Base-by-base conservation (phyloP, 2,329 filamentous ascomycete genomes). In the Colletotrichum sp. region DNA sequence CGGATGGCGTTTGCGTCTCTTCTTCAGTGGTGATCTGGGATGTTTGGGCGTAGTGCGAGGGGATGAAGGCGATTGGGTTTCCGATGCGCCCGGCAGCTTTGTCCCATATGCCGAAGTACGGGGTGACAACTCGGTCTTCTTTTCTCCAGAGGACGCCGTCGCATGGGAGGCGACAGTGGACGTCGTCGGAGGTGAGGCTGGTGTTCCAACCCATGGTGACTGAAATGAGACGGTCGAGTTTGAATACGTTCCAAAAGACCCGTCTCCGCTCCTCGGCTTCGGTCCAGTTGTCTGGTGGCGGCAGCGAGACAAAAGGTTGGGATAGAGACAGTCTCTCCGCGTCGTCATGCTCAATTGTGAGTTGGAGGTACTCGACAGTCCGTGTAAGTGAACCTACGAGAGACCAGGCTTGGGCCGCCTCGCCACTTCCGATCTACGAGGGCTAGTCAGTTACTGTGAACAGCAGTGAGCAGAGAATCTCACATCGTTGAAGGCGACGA, bases 71-170 rank as follows among this genome's bases (percentile, higher is more conserved):
- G 8, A 85, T 81, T 0, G 80, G 80, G 9, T 83, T 84, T 1
- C 83, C 84, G 8, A 85, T 82, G 3, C 79, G 79, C 0, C 79
- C 83, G 0, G 81, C 80, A 1, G 83, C 82, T 38, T 82, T 82
- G 67, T 87, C 85, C 82, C 84, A 85, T 34, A 87, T 86, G 16
- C 84, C 84, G 21, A 86, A 85, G 67, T 82, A 87, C 0, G 85
- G 85, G 0, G 86, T 86, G 4, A 75, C 78, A 0, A 85, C 83
- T 2, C 82, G 77, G 43, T 85, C 80, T 43, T 83, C 81, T 18
- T 83, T 83, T 16, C 81, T 78, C 85, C 85, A 87, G 24, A 82
- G 78, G 5, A 80, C 81, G 1, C 85, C 85, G 64, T 87, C 85
- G 61, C 81, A 82, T 10, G 82, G 82, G 1, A 83, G 71, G 4